Conservation (phyloP, 495 filamentous ascomycete genomes). For the Aspergillus funiculosus region DNA sequence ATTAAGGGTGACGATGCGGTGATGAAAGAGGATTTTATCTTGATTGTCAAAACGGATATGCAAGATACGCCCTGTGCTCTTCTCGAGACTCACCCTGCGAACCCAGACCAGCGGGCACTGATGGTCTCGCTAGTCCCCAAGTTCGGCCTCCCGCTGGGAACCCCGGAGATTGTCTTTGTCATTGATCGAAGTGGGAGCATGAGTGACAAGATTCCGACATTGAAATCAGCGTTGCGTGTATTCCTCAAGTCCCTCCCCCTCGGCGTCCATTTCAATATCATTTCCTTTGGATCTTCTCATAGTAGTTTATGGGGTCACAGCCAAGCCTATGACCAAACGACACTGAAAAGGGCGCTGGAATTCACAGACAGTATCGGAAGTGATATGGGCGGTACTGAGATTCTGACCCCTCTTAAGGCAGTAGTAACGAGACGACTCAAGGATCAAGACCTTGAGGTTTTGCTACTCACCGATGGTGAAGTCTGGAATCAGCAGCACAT, state of each 20-base stretch:
- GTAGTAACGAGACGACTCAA: constrained; percentile 45
- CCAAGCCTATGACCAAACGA: constrained; percentile 46
- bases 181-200: constrained; percentile 67
- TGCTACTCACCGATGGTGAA: constrained; percentile 68
- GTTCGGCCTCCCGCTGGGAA: constrained; percentile 48
- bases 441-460: constrained; percentile 55
- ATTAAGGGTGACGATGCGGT: constrained; percentile 5
- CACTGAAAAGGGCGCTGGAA: constrained; percentile 44
- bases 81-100: constrained; percentile 55
- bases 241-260: constrained; percentile 66
- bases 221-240: constrained; percentile 54
- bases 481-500: constrained; percentile 53
- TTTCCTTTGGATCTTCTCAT: constrained; percentile 54
- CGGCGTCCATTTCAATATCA: constrained; percentile 68
- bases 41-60: constrained; percentile 53
- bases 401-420: constrained; percentile 48
- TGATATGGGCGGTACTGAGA: constrained; percentile 65
- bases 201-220: constrained; percentile 48
- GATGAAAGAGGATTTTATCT: constrained; percentile 40
- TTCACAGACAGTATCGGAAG: constrained; percentile 47
- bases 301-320: constrained; percentile 56
- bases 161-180: constrained; percentile 64
- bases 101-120: constrained; percentile 55
- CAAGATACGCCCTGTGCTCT: constrained; percentile 53
- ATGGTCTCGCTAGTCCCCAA: constrained; percentile 65